phyloP scores from a whole-genome alignment of 352 stramenopile genomes.

The Globisporangium yorkense region DNA sequence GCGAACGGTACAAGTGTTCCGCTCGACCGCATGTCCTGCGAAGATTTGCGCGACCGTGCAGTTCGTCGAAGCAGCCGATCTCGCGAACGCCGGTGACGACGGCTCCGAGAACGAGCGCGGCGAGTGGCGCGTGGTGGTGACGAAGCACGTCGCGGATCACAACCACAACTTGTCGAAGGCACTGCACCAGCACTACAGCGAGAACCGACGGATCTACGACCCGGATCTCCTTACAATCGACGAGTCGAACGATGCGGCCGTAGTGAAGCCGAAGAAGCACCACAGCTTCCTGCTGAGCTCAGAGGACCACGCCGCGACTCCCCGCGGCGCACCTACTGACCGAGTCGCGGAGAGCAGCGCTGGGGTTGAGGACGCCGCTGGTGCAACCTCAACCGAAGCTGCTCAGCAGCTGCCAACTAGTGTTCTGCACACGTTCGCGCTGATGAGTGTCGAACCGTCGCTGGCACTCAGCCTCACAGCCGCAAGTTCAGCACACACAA shows the following conservation, averaged over 20 bases:
- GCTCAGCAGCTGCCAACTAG: neutral
- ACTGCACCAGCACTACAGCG: conserved; percentile 68
- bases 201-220: conserved; percentile 78
- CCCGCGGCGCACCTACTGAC: neutral
- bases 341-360: neutral
- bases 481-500: neutral
- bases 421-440: conserved; percentile 1
- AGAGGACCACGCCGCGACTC: neutral
- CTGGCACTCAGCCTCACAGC: neutral
- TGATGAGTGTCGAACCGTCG: neutral
- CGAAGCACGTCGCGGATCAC: conserved; percentile 68
- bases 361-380: neutral
- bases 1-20: conserved; percentile 49
- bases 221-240: conserved; percentile 61
- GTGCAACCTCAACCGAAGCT: neutral
- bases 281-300: neutral
- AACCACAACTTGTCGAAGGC: conserved; percentile 78
- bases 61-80: conserved; percentile 21
- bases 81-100: neutral
- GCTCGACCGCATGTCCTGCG: conserved; percentile 61
- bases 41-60: conserved; percentile 80
- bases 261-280: conserved; percentile 22
- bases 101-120: conserved; percentile 5
- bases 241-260: conserved; percentile 21
- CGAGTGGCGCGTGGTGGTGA: conserved; percentile 65